These are phyloP conservation scores for Sporobolomyces phaffii DNA, from an alignment of 768 basidiomycete species.

Conservation along the genomic window DNA sequence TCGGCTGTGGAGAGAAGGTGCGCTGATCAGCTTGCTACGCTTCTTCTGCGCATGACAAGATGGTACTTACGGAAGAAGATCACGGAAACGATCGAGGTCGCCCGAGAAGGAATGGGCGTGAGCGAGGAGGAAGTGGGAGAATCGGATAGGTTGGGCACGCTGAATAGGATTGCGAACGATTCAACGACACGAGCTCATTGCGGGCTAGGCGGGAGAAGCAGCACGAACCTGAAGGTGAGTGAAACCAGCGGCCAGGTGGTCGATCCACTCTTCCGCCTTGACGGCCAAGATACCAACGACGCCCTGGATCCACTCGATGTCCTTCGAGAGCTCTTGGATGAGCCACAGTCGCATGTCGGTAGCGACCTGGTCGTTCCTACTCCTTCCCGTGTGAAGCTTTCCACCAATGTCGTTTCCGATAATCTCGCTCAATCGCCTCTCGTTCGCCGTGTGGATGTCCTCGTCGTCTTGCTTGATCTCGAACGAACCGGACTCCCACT, in stretches of 20 bases:
- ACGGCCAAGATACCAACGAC: slow-evolving; percentile 83
- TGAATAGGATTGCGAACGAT: too few relatives aligned
- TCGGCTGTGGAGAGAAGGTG: slow-evolving; percentile 54
- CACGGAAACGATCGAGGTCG: slow-evolving; percentile 52
- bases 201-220: background rate
- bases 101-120: slow-evolving; percentile 89
- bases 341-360: slow-evolving; percentile 98
- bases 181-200: background rate
- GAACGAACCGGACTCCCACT: slow-evolving; percentile 84
- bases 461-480: slow-evolving; percentile 77
- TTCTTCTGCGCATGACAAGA: too few relatives aligned
- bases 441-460: slow-evolving; percentile 98
- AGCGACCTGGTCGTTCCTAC: slow-evolving; percentile 95
- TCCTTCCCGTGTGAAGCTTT: slow-evolving; percentile 94
- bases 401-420: slow-evolving; percentile 77
- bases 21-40: background rate
- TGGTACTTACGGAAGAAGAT: slow-evolving; percentile 37
- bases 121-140: slow-evolving; percentile 93
- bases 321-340: slow-evolving; percentile 63
- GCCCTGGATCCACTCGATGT: slow-evolving; percentile 65
- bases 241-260: slow-evolving; percentile 86
- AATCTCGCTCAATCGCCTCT: slow-evolving; percentile 84
- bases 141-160: slow-evolving; percentile 97
- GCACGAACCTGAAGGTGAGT: slow-evolving; percentile 85
- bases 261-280: slow-evolving; percentile 87